Percentiles rank a stretch among this genome's conserved stretches.
phyloP scores from a whole-genome alignment of 306 rosid species.

The Luffa aegyptiaca region DNA sequence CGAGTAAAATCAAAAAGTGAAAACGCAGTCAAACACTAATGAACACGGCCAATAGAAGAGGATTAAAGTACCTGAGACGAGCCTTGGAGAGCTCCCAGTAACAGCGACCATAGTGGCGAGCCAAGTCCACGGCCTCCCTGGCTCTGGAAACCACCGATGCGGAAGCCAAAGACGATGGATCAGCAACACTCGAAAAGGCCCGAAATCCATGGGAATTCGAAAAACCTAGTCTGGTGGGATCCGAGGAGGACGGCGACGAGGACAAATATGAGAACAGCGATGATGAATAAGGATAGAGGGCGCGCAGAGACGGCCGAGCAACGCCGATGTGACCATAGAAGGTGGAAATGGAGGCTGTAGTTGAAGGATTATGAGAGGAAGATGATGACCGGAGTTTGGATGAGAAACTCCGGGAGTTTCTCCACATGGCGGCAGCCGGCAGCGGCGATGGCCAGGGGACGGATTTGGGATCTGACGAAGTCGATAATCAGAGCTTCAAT shows the following conservation, averaged over 20 bases:
- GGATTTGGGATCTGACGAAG: not conserved
- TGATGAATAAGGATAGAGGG: not conserved
- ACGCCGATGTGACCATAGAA: not conserved
- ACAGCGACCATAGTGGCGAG: constrained; percentile 64
- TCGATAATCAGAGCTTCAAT: not conserved
- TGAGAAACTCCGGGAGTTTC: constrained; percentile 18
- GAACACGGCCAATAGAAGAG: not conserved
- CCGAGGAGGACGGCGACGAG: not conserved
- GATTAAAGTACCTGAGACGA: constrained; percentile 51
- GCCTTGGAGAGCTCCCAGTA: constrained; percentile 88
- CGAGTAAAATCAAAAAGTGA: not conserved
- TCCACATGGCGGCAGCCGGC: constrained; percentile 17
- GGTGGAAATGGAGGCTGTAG: not conserved
- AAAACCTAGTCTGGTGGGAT: constrained; percentile 15
- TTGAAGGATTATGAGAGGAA: not conserved
- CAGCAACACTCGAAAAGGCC: constrained; percentile 6
- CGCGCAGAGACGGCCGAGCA: not conserved
- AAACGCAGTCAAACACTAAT: not conserved
- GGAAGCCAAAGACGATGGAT: constrained; percentile 23
- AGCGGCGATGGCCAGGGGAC: not conserved
- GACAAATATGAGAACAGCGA: not conserved
- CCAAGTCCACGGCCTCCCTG: constrained; percentile 21
- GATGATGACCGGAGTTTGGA: constrained; percentile 15
- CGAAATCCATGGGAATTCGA: constrained; percentile 20
- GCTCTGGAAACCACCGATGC: constrained; percentile 25